Evolutionary conservation across 2,329 filamentous ascomycete species (phyloP).

Genomic region (Neofusicoccum cordaticola): DNA sequence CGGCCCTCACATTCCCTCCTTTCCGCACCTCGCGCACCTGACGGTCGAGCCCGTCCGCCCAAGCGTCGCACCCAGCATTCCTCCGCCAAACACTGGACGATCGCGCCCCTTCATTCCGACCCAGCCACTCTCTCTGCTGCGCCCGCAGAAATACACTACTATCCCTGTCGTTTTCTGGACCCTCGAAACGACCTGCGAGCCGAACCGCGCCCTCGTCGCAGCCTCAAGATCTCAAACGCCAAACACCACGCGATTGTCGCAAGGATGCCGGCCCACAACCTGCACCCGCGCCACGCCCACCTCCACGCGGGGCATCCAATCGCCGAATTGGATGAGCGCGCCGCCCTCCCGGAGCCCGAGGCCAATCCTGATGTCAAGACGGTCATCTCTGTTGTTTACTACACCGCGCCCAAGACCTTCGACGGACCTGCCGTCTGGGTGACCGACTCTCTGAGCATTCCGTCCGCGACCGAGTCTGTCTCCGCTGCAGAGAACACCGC

Average conservation of each 20-base stretch:
- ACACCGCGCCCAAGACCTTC: constrained; percentile 54
- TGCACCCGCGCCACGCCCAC: constrained; percentile 11
- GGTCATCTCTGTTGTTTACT: constrained; percentile 48
- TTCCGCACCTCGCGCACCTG: neutral
- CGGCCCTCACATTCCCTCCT: constrained; percentile 15
- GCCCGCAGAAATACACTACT: neutral
- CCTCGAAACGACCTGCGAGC: neutral
- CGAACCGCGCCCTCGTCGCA: neutral
- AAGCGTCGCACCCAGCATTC: neutral
- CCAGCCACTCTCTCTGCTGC: neutral
- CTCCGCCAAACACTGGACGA: neutral
- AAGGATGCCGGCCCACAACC: constrained; percentile 10
- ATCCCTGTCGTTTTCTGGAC: constrained; percentile 9
- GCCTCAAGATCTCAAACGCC: neutral
- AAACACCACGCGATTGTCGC: constrained; percentile 1
- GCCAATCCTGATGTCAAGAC: constrained; percentile 27
- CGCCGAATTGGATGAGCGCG: constrained; percentile 15
- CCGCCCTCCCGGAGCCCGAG: constrained; percentile 15
- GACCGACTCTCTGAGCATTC: constrained; percentile 21
- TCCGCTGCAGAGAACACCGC: neutral
- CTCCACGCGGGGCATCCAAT: neutral
- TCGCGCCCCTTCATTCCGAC: constrained; percentile 4
- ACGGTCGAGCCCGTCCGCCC: neutral
- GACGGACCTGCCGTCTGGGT: constrained; percentile 39
- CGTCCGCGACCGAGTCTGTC: neutral